A percentile compares a stretch with the other conserved stretches of the same genome.
phyloP scores from a whole-genome alignment of 495 filamentous ascomycete genomes.

The Penicillium parvum region DNA sequence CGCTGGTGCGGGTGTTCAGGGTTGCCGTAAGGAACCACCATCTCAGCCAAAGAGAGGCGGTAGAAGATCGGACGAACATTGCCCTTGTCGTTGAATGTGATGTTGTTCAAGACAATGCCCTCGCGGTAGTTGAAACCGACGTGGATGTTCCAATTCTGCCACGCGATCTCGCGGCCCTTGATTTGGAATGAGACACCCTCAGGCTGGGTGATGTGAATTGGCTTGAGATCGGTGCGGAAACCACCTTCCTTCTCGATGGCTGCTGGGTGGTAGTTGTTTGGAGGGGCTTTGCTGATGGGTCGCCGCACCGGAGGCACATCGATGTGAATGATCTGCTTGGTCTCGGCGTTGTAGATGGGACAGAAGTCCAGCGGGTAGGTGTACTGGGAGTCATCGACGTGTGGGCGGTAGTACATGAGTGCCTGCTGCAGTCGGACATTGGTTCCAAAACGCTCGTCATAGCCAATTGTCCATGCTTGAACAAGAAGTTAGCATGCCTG shows the following conservation, averaged over 20 bases:
- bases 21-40: constrained; percentile 76
- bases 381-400: constrained; percentile 85
- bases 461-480: constrained; percentile 90
- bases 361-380: constrained; percentile 91
- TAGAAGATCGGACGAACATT: constrained; percentile 67
- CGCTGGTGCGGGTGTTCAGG: constrained; percentile 68
- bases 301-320: constrained; percentile 79
- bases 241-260: constrained; percentile 72
- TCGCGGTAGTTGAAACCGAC: constrained; percentile 75
- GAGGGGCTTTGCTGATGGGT: constrained; percentile 65
- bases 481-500: background rate
- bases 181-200: constrained; percentile 91
- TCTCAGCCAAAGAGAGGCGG: constrained; percentile 65
- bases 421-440: constrained; percentile 82
- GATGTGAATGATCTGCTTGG: constrained; percentile 79
- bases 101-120: constrained; percentile 82
- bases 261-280: constrained; percentile 77
- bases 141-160: constrained; percentile 96
- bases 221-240: constrained; percentile 76
- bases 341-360: constrained; percentile 84
- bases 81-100: constrained; percentile 81
- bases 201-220: constrained; percentile 93
- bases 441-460: constrained; percentile 85
- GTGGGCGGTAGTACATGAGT: constrained; percentile 91
- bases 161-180: constrained; percentile 70